Conservation (phyloP, 2,329 filamentous ascomycete species). For the Trichophyton verrucosum region DNA sequence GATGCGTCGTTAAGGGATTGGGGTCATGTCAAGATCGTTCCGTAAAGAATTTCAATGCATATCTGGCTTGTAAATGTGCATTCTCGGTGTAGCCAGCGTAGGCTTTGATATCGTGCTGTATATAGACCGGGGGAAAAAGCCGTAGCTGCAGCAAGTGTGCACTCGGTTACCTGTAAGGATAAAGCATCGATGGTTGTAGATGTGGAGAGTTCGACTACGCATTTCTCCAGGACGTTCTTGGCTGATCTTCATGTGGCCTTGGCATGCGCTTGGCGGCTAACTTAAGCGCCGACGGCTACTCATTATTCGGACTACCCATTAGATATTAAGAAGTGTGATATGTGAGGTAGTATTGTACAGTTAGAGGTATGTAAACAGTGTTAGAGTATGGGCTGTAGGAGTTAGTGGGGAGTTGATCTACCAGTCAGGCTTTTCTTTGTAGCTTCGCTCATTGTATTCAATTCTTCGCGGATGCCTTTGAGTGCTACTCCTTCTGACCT, state of each 20-base stretch:
- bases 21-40: conserved; percentile 1
- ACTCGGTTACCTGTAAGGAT: not conserved
- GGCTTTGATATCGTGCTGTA: not conserved
- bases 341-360: not conserved
- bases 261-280: not conserved
- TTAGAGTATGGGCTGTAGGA: not conserved
- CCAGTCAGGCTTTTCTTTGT: not conserved
- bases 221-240: not conserved
- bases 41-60: conserved; percentile 1
- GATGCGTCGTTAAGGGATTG: conserved; percentile 2
- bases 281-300: not conserved
- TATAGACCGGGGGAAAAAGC: not conserved
- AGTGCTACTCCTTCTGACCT: too few species aligned
- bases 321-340: not conserved
- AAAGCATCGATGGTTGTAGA: not conserved
- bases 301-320: not conserved
- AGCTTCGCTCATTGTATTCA: not conserved
- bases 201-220: not conserved
- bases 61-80: not conserved
- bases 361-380: not conserved
- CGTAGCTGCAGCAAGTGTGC: not conserved
- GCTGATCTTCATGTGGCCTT: conserved; percentile 3
- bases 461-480: not conserved
- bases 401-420: not conserved
- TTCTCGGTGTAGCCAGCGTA: not conserved